A percentile compares a stretch with the other conserved stretches of the same genome.
Evolutionary conservation across 257 asterid genomes (phyloP).

Genomic region (Rehmannia glutinosa): DNA sequence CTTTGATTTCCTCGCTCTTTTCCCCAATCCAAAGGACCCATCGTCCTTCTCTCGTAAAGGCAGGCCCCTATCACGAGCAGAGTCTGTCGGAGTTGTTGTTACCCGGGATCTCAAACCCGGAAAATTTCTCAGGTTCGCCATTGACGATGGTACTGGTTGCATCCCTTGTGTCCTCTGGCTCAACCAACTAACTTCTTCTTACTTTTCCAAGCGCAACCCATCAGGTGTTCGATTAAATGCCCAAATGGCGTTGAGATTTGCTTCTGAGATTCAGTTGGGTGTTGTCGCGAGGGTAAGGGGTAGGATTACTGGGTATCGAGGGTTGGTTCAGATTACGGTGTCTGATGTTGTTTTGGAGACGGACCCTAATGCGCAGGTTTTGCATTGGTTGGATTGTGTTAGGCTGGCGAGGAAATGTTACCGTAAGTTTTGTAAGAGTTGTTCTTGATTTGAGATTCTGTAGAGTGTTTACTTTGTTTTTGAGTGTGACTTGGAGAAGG

Average conservation of each 20-base stretch:
- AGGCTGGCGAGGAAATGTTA: constrained; percentile 32
- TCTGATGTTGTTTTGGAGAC: constrained; percentile 62
- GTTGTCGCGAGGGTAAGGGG: constrained; percentile 75
- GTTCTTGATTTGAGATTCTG: constrained; percentile 13
- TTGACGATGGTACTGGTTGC: constrained; percentile 81
- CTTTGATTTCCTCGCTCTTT: constrained; percentile 45
- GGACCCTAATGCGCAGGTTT: constrained; percentile 71
- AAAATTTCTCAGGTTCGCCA: constrained; percentile 49
- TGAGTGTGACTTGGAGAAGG: not conserved
- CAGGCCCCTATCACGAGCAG: constrained; percentile 48
- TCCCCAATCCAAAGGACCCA: constrained; percentile 24
- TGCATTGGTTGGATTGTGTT: constrained; percentile 55
- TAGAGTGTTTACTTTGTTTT: too few relatives aligned
- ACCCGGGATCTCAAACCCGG: constrained; percentile 56
- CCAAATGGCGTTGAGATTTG: constrained; percentile 32
- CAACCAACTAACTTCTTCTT: constrained; percentile 51
- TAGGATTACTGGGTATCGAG: constrained; percentile 49
- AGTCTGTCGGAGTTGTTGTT: constrained; percentile 59
- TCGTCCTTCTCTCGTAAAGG: constrained; percentile 46
- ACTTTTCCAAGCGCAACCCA: constrained; percentile 56
- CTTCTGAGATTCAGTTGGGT: constrained; percentile 56
- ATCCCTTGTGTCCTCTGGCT: constrained; percentile 78
- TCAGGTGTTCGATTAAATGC: constrained; percentile 74
- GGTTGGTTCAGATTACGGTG: constrained; percentile 61
- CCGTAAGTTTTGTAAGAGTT: constrained; percentile 7